Conservation (phyloP, 2,329 filamentous ascomycete genomes). For the Calonectria crousiana region DNA sequence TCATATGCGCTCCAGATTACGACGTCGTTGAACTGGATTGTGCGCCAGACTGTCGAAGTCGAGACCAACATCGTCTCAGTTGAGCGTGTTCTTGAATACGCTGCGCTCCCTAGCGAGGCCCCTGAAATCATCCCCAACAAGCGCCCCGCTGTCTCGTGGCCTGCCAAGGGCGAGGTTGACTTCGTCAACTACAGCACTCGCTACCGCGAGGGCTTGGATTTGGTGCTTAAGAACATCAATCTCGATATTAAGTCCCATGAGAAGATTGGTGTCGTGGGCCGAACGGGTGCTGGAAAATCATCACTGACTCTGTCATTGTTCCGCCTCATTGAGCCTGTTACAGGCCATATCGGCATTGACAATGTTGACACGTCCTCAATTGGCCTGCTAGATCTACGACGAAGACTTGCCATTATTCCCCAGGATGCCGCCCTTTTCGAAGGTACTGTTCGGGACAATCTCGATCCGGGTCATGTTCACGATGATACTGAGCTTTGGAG, state of each 20-base stretch:
- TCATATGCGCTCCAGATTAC: constrained; percentile 98
- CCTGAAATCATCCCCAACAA: constrained; percentile 92
- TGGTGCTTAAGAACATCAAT: constrained; percentile 93
- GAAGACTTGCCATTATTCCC: constrained; percentile 94
- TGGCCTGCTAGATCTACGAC: constrained; percentile 87
- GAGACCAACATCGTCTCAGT: constrained; percentile 99
- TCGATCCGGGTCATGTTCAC: constrained; percentile 94
- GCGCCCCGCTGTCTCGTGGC: constrained; percentile 91
- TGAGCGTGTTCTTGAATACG: constrained; percentile 97
- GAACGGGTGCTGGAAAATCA: constrained; percentile 96
- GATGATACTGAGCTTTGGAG: constrained; percentile 99
- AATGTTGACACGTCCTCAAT: constrained; percentile 89
- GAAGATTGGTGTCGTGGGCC: constrained; percentile 97
- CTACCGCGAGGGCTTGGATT: constrained; percentile 89
- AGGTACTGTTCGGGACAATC: constrained; percentile 91
- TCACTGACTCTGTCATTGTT: constrained; percentile 93
- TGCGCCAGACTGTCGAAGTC: constrained; percentile 98
- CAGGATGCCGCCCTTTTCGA: constrained; percentile 98
- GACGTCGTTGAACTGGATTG: constrained; percentile 98
- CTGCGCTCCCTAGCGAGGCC: constrained; percentile 89
- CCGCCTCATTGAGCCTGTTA: constrained; percentile 90
- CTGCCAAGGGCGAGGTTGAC: constrained; percentile 85
- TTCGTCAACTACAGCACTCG: constrained; percentile 96
- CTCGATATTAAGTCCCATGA: constrained; percentile 95
- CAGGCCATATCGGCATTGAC: constrained; percentile 90